Base-by-base conservation (phyloP, 345 rosid species). In the Rubroshorea leprosula region DNA sequence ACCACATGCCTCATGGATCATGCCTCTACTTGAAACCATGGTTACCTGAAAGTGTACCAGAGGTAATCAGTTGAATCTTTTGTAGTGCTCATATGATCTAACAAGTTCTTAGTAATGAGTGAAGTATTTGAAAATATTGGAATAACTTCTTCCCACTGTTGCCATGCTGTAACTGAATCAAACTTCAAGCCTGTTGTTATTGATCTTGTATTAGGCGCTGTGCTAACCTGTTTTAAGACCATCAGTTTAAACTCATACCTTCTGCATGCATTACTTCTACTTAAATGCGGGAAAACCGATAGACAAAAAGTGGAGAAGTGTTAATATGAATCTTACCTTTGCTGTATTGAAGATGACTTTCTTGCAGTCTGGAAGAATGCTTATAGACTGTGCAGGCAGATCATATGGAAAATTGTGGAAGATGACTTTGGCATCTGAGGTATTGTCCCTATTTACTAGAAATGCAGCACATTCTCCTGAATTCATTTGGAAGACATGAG, bases 1-100 rank as follows among this genome's bases (percentile, higher is more conserved):
- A 10, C 24, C 1, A 21, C 9, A n/a, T n/a, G n/a, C n/a, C n/a
- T n/a, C n/a, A n/a, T 6, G 52, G 20, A 1, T 49, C 12, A 49
- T n/a, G 21, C 50, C 6, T 46, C 8, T 46, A 46, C 23, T 19
- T 15, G 1, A 8, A 11, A 39, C 5, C 21, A 9, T 31, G 11
- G 6, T 58, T 71, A 89, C 96, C 92, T 86, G 71, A 63, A 69
- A 14, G 93, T 78, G 55, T 84, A 92, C 96, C 98, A 92, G 53
- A 92, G 95, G 67, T 89, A 89, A 74, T 92, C 98, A 17, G 87
- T 75, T 65, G 56, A 68, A 62, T 86, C 98, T 58, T 92, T 83
- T 0, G 97, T 92, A 56, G 78, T 69, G 29, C 72, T 79, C 72
- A 75, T 83, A 13, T 92, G 98, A 64, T 92, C 98, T 54, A 92